Evolutionary conservation across 2,329 filamentous ascomycete genomes (phyloP).

Genomic region (Ambrosiella beaveri): DNA sequence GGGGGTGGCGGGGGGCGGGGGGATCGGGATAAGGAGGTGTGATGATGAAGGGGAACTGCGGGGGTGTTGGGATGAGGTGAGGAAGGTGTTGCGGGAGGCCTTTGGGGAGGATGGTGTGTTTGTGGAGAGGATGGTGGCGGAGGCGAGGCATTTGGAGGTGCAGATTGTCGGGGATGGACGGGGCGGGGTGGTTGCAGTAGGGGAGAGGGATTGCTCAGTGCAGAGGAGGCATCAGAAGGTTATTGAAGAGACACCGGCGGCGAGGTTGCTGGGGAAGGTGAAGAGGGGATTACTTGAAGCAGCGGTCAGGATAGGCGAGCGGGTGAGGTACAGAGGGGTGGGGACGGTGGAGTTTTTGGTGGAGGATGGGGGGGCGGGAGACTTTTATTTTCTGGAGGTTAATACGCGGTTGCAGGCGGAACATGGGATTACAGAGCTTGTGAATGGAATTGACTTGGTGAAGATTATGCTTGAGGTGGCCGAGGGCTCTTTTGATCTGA

Average conservation of each 20-base stretch:
- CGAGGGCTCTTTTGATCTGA: slow-evolving; percentile 28
- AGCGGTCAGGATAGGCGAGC: slow-evolving; percentile 19
- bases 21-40: slow-evolving; percentile 23
- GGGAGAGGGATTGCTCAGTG: slow-evolving; percentile 34
- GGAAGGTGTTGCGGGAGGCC: slow-evolving; percentile 21
- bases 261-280: slow-evolving; percentile 17
- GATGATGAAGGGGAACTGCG: slow-evolving; percentile 14
- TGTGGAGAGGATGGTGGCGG: slow-evolving; percentile 26
- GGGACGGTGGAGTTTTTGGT: slow-evolving; percentile 26
- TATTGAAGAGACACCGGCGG: slow-evolving; percentile 25
- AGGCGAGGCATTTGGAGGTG: slow-evolving; percentile 30
- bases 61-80: not conserved
- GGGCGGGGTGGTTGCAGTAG: slow-evolving; percentile 24
- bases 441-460: slow-evolving; percentile 24
- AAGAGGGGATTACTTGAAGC: slow-evolving; percentile 19
- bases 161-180: slow-evolving; percentile 31
- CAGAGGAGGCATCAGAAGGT: slow-evolving; percentile 35
- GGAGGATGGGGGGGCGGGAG: slow-evolving; percentile 18
- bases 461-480: slow-evolving; percentile 17
- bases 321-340: slow-evolving; percentile 21
- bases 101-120: slow-evolving; percentile 27
- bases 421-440: slow-evolving; percentile 26
- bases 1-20: slow-evolving; percentile 26
- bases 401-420: slow-evolving; percentile 30
- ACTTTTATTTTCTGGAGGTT: slow-evolving; percentile 29